These are phyloP conservation scores for Letharia lupina DNA, from an alignment of 495 filamentous ascomycete species.

Conservation along the genomic window DNA sequence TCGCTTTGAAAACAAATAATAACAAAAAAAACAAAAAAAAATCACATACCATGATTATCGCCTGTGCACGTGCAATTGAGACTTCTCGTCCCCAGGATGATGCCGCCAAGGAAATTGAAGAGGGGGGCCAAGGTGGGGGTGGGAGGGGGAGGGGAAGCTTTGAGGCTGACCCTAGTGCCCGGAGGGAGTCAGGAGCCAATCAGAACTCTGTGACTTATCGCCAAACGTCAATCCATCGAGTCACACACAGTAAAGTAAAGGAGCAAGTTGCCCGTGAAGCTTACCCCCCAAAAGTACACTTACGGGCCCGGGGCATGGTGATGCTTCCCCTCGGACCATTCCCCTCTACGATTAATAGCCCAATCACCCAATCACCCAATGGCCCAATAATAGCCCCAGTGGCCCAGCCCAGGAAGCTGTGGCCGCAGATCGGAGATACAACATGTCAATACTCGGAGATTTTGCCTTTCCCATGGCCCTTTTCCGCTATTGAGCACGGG, in stretches of 20 bases:
- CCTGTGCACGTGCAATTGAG: neutral
- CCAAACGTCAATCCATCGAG: slow-evolving; percentile 12
- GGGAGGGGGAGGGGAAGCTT: neutral
- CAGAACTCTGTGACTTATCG: neutral
- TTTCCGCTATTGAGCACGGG: neutral
- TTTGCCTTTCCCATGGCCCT: neutral
- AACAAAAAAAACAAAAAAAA: neutral
- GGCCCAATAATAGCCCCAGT: neutral
- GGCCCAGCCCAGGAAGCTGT: neutral
- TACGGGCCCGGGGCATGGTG: neutral
- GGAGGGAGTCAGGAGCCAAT: slow-evolving; percentile 4
- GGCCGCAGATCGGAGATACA: neutral
- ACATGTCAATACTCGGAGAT: neutral
- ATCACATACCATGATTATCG: neutral
- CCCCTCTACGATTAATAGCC: neutral
- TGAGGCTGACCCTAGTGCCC: slow-evolving; percentile 5
- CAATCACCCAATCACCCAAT: no score
- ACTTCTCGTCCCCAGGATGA: neutral
- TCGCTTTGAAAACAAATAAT: neutral
- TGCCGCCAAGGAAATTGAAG: neutral
- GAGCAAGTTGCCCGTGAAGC: no score
- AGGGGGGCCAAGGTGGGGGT: neutral
- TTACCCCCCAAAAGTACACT: neutral
- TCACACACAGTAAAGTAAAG: neutral
- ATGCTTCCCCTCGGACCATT: slow-evolving; percentile 3